Base-by-base conservation (phyloP, 768 basidiomycete genomes). In the Suillus sp. region DNA sequence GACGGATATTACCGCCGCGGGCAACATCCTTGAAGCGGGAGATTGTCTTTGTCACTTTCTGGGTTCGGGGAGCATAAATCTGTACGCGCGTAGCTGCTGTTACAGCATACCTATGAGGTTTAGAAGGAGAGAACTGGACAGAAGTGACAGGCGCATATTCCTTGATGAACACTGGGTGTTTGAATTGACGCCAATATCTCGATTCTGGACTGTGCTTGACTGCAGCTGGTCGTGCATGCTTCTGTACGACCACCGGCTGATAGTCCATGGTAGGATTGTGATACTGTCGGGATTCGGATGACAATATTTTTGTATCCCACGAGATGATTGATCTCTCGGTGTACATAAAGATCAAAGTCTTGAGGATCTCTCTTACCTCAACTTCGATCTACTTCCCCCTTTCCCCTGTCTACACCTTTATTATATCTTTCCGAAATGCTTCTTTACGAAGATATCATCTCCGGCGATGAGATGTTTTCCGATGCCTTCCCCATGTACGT, bases 11-110 rank as follows among this genome's bases (percentile, higher is more conserved):
- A 4, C 91, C 97, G 68, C 91, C 90, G 63, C 95, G 81, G 1
- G 96, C 95, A 40, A 96, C 90, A 71, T 99, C 97, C 75, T 97
- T 98, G 80, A 99, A 99, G 43, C 97, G 83, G 34, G 96, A 91
- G 62, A 99, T 94, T 2, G 93, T 96, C 82, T 99, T 99, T 18
- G 89, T 92, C 61, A 98, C 87, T 76, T 95, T 96, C 77, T 98
- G 96, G 3, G 96, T 99, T 60, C 94, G 89, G 16, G 96, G 95
- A 3, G 95, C 93, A 77, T 98, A 98, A 72, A 99, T 91, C 77
- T 99, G 93, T 1, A 99, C 88, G 66, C 96, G 83, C 1, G 95
- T 92, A 0, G 94, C 95, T 2, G 95, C 92, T 32, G 96, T 97
- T 62, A 99, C 95, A 30, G 95, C 96, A 81, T 96, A 98, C 71